Evolutionary conservation across 2,329 filamentous ascomycete genomes (phyloP).

Genomic region (Colletotrichum cordylinicola): DNA sequence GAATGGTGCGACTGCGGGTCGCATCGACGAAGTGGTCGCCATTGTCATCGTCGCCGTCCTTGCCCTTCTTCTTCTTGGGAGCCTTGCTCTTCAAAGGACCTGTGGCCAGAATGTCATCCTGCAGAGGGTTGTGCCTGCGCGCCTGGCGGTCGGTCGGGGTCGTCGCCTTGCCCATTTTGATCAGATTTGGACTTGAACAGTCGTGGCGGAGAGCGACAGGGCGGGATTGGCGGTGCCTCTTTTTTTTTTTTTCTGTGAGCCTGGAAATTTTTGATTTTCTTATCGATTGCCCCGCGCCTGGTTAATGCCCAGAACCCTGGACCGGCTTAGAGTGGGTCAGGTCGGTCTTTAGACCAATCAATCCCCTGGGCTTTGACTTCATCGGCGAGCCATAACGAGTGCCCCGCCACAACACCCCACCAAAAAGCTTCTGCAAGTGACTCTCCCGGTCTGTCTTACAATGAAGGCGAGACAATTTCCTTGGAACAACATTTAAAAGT

Average conservation of each 20-base stretch:
- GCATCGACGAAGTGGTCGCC: constrained; percentile 82
- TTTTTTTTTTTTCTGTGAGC: constrained; percentile 8
- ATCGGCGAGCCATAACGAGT: constrained; percentile 15
- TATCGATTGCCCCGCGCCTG: constrained; percentile 36
- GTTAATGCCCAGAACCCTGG: constrained; percentile 22
- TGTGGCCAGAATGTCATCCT: constrained; percentile 81
- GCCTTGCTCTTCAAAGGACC: constrained; percentile 76
- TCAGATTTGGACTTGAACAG: constrained; percentile 23
- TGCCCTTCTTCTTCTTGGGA: constrained; percentile 74
- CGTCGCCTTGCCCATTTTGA: constrained; percentile 79
- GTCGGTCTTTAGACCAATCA: constrained; percentile 6
- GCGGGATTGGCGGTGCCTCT: constrained; percentile 2
- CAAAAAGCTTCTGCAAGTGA: constrained; percentile 24
- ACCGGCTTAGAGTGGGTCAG: neutral
- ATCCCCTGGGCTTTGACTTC: constrained; percentile 7
- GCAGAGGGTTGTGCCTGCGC: constrained; percentile 87
- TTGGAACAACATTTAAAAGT: neutral
- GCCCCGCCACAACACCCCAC: constrained; percentile 23
- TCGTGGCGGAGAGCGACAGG: constrained; percentile 8
- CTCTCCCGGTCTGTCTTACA: constrained; percentile 19
- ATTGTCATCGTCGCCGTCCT: constrained; percentile 64
- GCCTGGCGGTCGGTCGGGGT: constrained; percentile 62
- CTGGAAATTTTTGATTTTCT: constrained; percentile 30
- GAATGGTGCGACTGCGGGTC: constrained; percentile 85
- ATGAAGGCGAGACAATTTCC: constrained; percentile 3